A percentile compares a stretch with the other conserved stretches of the same genome.
phyloP scores from a whole-genome alignment of 2,329 filamentous ascomycete genomes.

The Hypoxylon sp. region DNA sequence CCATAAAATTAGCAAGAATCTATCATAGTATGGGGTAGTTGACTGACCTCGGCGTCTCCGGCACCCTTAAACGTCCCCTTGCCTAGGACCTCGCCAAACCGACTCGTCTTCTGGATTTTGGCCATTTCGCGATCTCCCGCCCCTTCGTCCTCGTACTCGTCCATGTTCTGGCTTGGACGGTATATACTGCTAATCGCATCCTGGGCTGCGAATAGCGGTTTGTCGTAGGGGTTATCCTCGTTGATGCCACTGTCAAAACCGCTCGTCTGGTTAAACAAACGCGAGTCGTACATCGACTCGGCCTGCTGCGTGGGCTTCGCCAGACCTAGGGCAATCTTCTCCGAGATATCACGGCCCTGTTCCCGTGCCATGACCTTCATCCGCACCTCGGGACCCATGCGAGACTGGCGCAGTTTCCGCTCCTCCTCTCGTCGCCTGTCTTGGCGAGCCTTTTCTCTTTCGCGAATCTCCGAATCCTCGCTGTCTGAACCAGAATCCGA shows the following conservation, averaged over 20 bases:
- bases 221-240: conserved; percentile 97
- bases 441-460: conserved; percentile 77
- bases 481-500: conserved; percentile 61
- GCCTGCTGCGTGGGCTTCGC: conserved; percentile 93
- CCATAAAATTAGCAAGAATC: conserved; percentile 44
- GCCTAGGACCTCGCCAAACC: conserved; percentile 86
- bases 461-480: conserved; percentile 75
- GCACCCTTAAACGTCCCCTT: conserved; percentile 91
- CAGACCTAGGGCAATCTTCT: conserved; percentile 92
- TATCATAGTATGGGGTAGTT: conserved; percentile 8
- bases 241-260: conserved; percentile 94
- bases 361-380: conserved; percentile 94
- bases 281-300: conserved; percentile 96
- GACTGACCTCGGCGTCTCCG: conserved; percentile 78
- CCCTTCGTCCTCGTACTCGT: conserved; percentile 79
- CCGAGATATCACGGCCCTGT: conserved; percentile 95
- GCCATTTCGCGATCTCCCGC: conserved; percentile 84
- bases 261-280: conserved; percentile 91
- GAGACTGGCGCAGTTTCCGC: conserved; percentile 87
- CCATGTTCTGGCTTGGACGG: conserved; percentile 76
- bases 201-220: conserved; percentile 94
- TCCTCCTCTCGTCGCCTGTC: conserved; percentile 85
- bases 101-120: conserved; percentile 82
- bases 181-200: conserved; percentile 96
- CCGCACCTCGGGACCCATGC: conserved; percentile 92